A percentile compares a stretch with the other conserved stretches of the same genome.
Conservation (phyloP, 2,329 filamentous ascomycete genomes). For the Phoma herbarum region DNA sequence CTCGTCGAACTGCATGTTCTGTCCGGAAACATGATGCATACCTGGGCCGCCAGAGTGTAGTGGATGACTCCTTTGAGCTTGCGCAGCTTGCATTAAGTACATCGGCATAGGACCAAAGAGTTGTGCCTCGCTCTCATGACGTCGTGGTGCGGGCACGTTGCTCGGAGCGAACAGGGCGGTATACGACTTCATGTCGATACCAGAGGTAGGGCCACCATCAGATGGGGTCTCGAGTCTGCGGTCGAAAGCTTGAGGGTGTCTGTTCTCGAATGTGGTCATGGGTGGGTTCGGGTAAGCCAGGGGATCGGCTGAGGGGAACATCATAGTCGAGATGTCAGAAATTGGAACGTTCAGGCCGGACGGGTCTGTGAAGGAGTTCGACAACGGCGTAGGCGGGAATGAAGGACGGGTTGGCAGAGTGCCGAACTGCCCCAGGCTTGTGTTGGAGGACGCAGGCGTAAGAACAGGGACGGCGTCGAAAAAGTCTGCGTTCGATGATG, state of each 20-base stretch:
- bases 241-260: slow-evolving; percentile 41
- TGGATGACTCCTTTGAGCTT: slow-evolving; percentile 37
- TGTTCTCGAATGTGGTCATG: slow-evolving; percentile 66
- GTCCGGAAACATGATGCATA: slow-evolving; percentile 33
- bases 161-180: slow-evolving; percentile 35
- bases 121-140: slow-evolving; percentile 73
- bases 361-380: slow-evolving; percentile 43
- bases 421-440: slow-evolving; percentile 40
- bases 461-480: slow-evolving; percentile 45
- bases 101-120: slow-evolving; percentile 75
- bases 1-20: slow-evolving; percentile 49
- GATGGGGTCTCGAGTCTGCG: slow-evolving; percentile 35
- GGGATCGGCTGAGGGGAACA: slow-evolving; percentile 81
- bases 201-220: slow-evolving; percentile 30
- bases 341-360: slow-evolving; percentile 57
- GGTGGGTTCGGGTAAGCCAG: slow-evolving; percentile 83
- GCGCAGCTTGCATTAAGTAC: slow-evolving; percentile 69
- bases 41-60: slow-evolving; percentile 35
- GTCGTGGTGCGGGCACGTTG: slow-evolving; percentile 29
- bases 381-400: slow-evolving; percentile 42
- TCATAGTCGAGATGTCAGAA: slow-evolving; percentile 77
- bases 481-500: slow-evolving; percentile 39
- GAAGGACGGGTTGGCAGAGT: slow-evolving; percentile 38
- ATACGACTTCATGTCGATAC: slow-evolving; percentile 42
- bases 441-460: slow-evolving; percentile 46